Evolutionary conservation across 1,139 yeast genomes (phyloP), one percentile per base, ranked within the genome.

Genomic region (Candida tropicalis): DNA sequence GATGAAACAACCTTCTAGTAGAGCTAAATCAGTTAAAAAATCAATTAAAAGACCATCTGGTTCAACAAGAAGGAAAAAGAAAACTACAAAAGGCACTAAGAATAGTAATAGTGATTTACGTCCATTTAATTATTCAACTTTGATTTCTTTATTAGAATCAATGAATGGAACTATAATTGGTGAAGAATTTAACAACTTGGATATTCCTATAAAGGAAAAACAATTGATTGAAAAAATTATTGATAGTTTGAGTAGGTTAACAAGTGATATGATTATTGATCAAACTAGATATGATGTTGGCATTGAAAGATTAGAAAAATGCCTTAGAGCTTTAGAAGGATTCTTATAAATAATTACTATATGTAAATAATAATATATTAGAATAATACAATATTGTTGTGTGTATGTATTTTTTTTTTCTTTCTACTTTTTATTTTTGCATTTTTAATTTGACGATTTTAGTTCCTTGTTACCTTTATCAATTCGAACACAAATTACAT

Each of bases 251-350:
- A 84, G 95, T 17, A 74, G 95, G 54, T 75, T 91, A 48, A 88
- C 96, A 3, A 87, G 91, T 45, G 97, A 90, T 59, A 90, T 91
- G 87, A 84, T 88, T 43, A 63, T 87, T 42, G 96, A 91, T 62
- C 87, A 87, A 34, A 81, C 79, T 27, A 77, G 95, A 55, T 82
- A 87, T 49, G 84, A 84, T 22, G 87, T 87, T 48, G 96, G 97
- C n/a, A 76, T 88, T 33, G 74, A 79, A 50, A 70, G 97, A 49
- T 68, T 91, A 52, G 87, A 85, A 55, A 82, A 82, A 56, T 97
- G 96, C 0, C 75, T 89, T 46, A 70, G 87, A 44, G 95, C 90
- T 1, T 70, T 91, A 42, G 97, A 91, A 60, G 97, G 97, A 2
- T 91, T 72, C 52, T 57, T 70, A 59, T 65, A 53, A 27, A 16